phyloP scores from a whole-genome alignment of 176 grass and related monocot genomes.

The Puccinellia tenuiflora region DNA sequence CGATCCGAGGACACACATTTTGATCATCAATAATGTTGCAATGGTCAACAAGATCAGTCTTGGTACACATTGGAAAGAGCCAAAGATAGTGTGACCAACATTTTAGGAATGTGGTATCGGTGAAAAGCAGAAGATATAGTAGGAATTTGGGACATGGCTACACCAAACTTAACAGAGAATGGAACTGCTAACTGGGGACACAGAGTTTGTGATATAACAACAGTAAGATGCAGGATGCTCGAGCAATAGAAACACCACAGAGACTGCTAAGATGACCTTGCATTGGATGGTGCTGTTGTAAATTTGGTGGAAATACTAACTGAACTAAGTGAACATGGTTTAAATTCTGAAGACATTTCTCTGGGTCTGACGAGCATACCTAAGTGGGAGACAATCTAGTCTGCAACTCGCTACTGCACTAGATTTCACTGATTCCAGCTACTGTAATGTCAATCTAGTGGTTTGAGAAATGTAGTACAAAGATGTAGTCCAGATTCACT shows the following conservation, averaged over 20 bases:
- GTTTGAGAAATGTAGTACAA: too few relatives aligned
- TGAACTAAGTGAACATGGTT: background rate
- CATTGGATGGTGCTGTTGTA: too few relatives aligned
- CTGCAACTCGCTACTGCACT: background rate
- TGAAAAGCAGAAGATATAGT: background rate
- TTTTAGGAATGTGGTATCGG: background rate
- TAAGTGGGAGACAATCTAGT: background rate
- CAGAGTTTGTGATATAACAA: background rate
- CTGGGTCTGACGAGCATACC: background rate
- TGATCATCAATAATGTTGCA: background rate
- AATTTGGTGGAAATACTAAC: background rate
- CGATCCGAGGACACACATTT: background rate
- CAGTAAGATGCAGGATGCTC: background rate
- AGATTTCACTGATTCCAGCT: background rate
- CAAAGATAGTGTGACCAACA: background rate
- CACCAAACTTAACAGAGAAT: background rate
- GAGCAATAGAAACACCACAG: background rate
- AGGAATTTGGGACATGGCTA: background rate
- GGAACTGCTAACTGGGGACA: background rate
- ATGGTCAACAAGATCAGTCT: background rate
- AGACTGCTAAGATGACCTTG: background rate
- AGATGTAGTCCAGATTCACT: too few relatives aligned
- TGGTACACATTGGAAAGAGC: background rate
- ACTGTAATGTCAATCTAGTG: too few relatives aligned
- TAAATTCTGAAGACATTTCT: background rate